phyloP scores from a whole-genome alignment of 2,329 filamentous ascomycete genomes.

The Rhynchosporium graminicola region DNA sequence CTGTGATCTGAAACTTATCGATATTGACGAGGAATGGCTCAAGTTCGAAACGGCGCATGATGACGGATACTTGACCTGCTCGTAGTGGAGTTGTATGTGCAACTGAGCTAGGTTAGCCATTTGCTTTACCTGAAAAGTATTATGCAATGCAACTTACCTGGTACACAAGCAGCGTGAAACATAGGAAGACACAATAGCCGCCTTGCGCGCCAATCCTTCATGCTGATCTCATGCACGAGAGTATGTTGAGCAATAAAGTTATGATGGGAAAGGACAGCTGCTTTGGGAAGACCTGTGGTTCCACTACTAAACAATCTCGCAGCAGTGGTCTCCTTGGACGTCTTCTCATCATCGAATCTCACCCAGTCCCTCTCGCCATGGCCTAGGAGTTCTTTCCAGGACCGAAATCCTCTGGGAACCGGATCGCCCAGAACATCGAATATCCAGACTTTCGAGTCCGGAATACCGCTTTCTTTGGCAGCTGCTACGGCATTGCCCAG shows the following conservation, averaged over 20 bases:
- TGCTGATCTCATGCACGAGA: conserved; percentile 53
- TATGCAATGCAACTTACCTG: conserved; percentile 43
- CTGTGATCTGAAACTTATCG: conserved; percentile 67
- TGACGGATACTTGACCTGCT: conserved; percentile 32
- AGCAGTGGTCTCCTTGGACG: conserved; percentile 42
- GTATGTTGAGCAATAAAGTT: conserved; percentile 42
- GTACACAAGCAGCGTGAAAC: conserved; percentile 70
- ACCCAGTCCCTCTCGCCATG: conserved; percentile 36
- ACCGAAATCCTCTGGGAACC: conserved; percentile 30
- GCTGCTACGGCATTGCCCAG: conserved; percentile 28
- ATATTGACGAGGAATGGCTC: conserved; percentile 67
- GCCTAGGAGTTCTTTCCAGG: conserved; percentile 29
- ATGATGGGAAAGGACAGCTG: conserved; percentile 43
- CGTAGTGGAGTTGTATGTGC: conserved; percentile 57
- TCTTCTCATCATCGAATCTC: conserved; percentile 33
- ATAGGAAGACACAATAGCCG: conserved; percentile 56
- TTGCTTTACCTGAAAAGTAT: too few species aligned
- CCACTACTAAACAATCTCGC: conserved; percentile 48
- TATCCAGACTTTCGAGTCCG: conserved; percentile 33
- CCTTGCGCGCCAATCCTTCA: conserved; percentile 47
- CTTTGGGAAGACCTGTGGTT: conserved; percentile 60
- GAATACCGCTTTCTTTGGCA: conserved; percentile 36
- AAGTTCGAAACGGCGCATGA: conserved; percentile 80
- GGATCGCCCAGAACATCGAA: conserved; percentile 32
- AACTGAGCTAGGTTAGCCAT: conserved; percentile 48